phyloP scores from a whole-genome alignment of 2,329 filamentous ascomycete species.

The Stagonosporopsis rhizophila region DNA sequence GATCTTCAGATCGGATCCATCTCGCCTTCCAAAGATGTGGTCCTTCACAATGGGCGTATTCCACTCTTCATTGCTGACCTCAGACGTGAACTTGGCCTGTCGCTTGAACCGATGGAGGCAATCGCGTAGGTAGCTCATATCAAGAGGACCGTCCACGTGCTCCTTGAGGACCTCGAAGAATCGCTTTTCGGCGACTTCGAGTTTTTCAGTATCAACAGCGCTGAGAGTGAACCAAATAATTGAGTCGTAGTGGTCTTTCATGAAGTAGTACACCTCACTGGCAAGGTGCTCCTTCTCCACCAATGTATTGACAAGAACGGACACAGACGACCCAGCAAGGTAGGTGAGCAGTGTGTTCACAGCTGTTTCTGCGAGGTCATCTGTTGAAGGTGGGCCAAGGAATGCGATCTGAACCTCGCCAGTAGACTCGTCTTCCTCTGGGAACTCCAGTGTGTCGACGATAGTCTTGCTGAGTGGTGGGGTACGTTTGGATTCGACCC shows the following conservation, averaged over 20 bases:
- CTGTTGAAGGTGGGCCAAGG: conserved; percentile 82
- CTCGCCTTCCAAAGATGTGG: conserved; percentile 85
- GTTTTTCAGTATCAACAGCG: conserved; percentile 84
- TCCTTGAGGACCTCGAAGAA: conserved; percentile 85
- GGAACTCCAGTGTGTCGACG: conserved; percentile 84
- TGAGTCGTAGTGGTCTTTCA: conserved; percentile 79
- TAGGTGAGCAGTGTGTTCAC: conserved; percentile 84
- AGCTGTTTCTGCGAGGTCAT: conserved; percentile 69
- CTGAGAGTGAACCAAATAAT: conserved; percentile 87
- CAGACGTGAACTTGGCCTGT: conserved; percentile 82
- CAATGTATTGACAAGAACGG: conserved; percentile 86
- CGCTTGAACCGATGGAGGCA: conserved; percentile 83
- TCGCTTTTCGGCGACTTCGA: conserved; percentile 82
- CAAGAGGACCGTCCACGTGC: conserved; percentile 78
- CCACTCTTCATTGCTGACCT: conserved; percentile 81
- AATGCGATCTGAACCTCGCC: conserved; percentile 88
- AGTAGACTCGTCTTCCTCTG: conserved; percentile 93
- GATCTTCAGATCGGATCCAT: conserved; percentile 65
- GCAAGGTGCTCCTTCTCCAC: conserved; percentile 94
- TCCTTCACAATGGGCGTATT: conserved; percentile 87
- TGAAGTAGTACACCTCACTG: conserved; percentile 81
- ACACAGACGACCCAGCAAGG: conserved; percentile 90
- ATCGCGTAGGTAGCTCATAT: conserved; percentile 89
- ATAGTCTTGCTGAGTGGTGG: conserved; percentile 74
- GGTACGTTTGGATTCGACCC: conserved; percentile 85